Conservation (phyloP, 345 rosid genomes). For the Hibiscus tridactylites region DNA sequence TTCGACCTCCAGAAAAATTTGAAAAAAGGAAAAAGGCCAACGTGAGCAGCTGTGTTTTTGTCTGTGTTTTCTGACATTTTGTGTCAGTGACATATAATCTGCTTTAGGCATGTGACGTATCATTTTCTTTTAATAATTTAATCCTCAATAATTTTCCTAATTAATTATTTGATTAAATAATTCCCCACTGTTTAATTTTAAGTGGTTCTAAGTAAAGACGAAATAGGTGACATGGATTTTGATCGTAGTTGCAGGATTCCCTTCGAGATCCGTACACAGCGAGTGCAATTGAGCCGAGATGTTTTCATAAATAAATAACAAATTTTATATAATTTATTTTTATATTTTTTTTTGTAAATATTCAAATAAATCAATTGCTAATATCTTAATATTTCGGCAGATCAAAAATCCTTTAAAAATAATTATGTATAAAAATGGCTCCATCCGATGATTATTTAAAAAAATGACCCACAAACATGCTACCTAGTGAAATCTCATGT, state of each 20-base stretch:
- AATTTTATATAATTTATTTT: background rate
- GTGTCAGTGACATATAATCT: slow-evolving; percentile 17
- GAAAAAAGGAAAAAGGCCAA: slow-evolving; percentile 31
- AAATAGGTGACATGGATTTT: slow-evolving; percentile 17
- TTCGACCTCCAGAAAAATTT: slow-evolving; percentile 28
- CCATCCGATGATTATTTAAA: no score
- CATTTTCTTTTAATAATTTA: no score
- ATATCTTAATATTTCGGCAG: no score
- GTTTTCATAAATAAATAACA: background rate
- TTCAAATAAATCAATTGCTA: no score
- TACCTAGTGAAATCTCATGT: no score
- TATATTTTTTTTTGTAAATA: no score
- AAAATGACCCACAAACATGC: no score
- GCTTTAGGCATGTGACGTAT: slow-evolving; percentile 19
- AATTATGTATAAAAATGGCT: no score
- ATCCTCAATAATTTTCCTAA: no score
- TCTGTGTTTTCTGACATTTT: slow-evolving; percentile 22
- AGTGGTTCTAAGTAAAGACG: background rate
- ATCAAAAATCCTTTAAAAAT: no score
- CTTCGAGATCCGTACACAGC: background rate
- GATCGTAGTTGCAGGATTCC: background rate
- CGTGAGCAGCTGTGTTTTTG: slow-evolving; percentile 24
- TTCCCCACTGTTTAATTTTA: background rate
- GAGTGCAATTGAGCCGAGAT: background rate
- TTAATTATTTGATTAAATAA: no score